These are phyloP conservation scores for Phanerodontia chrysosporium DNA, from an alignment of 768 basidiomycete species.

Conservation along the genomic window DNA sequence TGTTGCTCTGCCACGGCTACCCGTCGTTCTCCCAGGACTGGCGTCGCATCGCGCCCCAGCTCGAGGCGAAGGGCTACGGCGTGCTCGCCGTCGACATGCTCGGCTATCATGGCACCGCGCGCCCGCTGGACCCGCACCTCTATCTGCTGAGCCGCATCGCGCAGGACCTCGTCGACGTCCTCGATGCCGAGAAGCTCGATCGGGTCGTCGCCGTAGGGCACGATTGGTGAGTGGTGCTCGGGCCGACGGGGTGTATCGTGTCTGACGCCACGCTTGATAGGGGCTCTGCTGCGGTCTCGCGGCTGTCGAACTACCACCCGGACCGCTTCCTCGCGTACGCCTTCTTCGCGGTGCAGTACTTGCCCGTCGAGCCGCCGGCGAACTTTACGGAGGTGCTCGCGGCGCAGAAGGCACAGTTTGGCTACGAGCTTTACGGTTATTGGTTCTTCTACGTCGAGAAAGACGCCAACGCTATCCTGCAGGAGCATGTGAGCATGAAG, in stretches of 20 bases:
- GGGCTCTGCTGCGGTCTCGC: not conserved
- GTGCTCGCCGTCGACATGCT: slow-evolving; percentile 41
- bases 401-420: slow-evolving; percentile 21
- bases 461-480: slow-evolving; percentile 28
- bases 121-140: slow-evolving; percentile 27
- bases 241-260: slow-evolving; percentile 20
- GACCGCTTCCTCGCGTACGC: slow-evolving; percentile 38
- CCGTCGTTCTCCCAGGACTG: slow-evolving; percentile 39
- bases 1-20: slow-evolving; percentile 43
- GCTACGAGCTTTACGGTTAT: slow-evolving; percentile 38
- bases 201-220: slow-evolving; percentile 31
- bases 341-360: slow-evolving; percentile 36
- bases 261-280: slow-evolving; percentile 12
- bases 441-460: slow-evolving; percentile 31
- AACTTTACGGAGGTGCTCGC: slow-evolving; percentile 19
- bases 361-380: slow-evolving; percentile 17
- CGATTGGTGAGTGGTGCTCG: slow-evolving; percentile 32
- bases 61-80: slow-evolving; percentile 38
- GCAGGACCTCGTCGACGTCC: slow-evolving; percentile 30
- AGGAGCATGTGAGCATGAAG: slow-evolving; percentile 28
- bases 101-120: slow-evolving; percentile 42
- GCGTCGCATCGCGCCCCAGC: slow-evolving; percentile 35
- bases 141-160: slow-evolving; percentile 25
- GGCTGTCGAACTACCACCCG: slow-evolving; percentile 34
- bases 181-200: slow-evolving; percentile 25